phyloP scores from a whole-genome alignment of 2,329 filamentous ascomycete species.

The Cyphellophora attinorum region DNA sequence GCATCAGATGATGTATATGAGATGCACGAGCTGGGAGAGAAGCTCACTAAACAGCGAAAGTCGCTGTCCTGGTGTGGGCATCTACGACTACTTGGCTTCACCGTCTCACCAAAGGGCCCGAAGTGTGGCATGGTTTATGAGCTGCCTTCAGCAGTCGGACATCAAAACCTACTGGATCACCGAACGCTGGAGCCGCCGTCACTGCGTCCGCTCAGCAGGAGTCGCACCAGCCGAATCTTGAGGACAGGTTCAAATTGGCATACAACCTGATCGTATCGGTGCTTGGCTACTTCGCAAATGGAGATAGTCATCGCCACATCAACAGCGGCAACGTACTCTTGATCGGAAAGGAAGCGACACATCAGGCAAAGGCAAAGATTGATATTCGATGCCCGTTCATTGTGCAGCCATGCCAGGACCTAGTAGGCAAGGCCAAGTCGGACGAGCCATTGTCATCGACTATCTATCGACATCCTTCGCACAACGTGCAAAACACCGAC shows the following conservation, averaged over 20 bases:
- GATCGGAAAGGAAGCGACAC: slow-evolving; percentile 26
- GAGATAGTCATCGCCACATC: slow-evolving; percentile 52
- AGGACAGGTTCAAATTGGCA: slow-evolving; percentile 53
- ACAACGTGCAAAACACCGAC: slow-evolving; percentile 11
- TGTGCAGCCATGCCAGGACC: slow-evolving; percentile 17
- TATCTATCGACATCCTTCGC: slow-evolving; percentile 52
- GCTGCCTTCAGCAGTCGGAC: slow-evolving; percentile 14
- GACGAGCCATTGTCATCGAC: slow-evolving; percentile 37
- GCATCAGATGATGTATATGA: slow-evolving; percentile 17
- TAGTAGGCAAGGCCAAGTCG: slow-evolving; percentile 12
- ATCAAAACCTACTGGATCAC: slow-evolving; percentile 13
- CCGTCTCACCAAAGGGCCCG: slow-evolving; percentile 13
- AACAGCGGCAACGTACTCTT: slow-evolving; percentile 57
- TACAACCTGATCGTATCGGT: slow-evolving; percentile 49
- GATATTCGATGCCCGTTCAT: slow-evolving; percentile 20
- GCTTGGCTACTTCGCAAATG: slow-evolving; percentile 46
- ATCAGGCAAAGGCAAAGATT: slow-evolving; percentile 13
- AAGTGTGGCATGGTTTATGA: slow-evolving; percentile 19
- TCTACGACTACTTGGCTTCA: slow-evolving; percentile 32
- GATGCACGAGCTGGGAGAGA: slow-evolving; percentile 14
- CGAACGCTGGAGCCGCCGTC: slow-evolving; percentile 16
- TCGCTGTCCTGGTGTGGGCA: slow-evolving; percentile 17
- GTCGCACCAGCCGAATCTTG: slow-evolving; percentile 35
- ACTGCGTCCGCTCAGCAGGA: slow-evolving; percentile 23
- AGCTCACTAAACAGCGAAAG: slow-evolving; percentile 9